These are phyloP conservation scores for Dipodascopsis tothii DNA, from an alignment of 805 yeast species.

Conservation along the genomic window DNA sequence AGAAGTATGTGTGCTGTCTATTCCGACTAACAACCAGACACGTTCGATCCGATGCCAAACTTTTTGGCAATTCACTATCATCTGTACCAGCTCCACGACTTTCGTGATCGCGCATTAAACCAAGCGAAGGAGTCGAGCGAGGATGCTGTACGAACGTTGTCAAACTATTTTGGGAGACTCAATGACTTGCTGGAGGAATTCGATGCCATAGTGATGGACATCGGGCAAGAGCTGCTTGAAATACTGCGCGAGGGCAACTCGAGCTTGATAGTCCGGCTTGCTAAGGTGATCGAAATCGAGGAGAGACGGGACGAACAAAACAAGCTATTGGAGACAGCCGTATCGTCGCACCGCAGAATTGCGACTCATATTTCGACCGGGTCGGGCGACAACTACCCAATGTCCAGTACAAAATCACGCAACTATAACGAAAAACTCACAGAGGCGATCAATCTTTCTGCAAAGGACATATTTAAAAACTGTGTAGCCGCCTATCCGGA, in stretches of 20 bases:
- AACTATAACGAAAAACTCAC: constrained; percentile 16
- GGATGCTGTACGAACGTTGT: constrained; percentile 55
- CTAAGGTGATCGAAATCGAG: constrained; percentile 74
- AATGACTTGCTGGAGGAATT: constrained; percentile 48
- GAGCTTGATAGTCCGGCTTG: constrained; percentile 59
- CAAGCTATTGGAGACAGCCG: constrained; percentile 14
- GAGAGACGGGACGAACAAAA: constrained; percentile 66
- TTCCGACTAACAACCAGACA: constrained; percentile 4
- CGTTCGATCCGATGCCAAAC: constrained; percentile 37
- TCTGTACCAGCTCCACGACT: constrained; percentile 64
- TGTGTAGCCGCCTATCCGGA: constrained; percentile 49
- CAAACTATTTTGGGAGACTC: constrained; percentile 46
- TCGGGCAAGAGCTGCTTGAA: constrained; percentile 67
- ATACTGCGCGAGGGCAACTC: constrained; percentile 60
- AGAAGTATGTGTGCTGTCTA: constrained; percentile 5
- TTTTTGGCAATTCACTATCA: constrained; percentile 62
- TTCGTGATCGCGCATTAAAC: constrained; percentile 63
- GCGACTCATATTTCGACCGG: constrained; percentile 7
- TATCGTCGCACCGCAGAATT: constrained; percentile 9
- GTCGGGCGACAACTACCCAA: constrained; percentile 2
- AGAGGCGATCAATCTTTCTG: constrained; percentile 32
- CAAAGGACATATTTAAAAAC: constrained; percentile 59
- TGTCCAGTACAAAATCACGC: constrained; percentile 3
- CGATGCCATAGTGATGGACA: constrained; percentile 52
- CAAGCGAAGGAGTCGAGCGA: constrained; percentile 43